Conservation (phyloP, 163 green algal species). For the Chloromonas sp. region DNA sequence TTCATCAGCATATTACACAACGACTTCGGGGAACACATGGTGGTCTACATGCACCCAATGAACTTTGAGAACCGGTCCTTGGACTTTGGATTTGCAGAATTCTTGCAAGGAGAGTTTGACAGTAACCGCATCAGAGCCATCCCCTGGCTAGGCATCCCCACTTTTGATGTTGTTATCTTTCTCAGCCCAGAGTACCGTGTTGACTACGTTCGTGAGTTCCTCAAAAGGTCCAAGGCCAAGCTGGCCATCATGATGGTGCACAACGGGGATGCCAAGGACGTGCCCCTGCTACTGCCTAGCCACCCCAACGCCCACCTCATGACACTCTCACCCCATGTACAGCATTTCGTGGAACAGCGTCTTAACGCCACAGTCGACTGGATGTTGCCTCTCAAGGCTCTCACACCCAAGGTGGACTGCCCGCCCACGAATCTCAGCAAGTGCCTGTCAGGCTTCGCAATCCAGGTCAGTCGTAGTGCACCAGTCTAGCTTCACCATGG, state of each 20-base stretch:
- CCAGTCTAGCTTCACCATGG: neutral
- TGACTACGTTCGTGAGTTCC: neutral
- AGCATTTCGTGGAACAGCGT: neutral
- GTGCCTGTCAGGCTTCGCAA: constrained; percentile 22
- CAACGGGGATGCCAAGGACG: constrained; percentile 1
- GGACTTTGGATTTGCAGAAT: constrained; percentile 3
- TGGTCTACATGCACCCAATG: constrained; percentile 1
- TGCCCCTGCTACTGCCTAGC: neutral
- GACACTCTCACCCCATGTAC: constrained; percentile 6
- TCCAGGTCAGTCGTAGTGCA: constrained; percentile 14
- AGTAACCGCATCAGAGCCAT: neutral
- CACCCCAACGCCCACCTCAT: constrained; percentile 13
- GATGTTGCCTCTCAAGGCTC: constrained; percentile 5
- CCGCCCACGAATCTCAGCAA: neutral
- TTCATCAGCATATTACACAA: neutral
- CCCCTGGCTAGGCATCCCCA: neutral
- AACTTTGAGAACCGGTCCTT: constrained; percentile 4
- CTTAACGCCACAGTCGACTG: constrained; percentile 1
- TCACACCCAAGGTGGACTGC: neutral
- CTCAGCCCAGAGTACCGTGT: constrained; percentile 5
- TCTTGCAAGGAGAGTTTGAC: neutral
- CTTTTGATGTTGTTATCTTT: constrained; percentile 1
- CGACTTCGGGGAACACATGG: neutral
- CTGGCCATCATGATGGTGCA: constrained; percentile 1
- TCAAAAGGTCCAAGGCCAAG: neutral